Evolutionary conservation across 2,329 filamentous ascomycete genomes (phyloP), one percentile per base, ranked within the genome.

Genomic region (Stemphylium vesicarium): DNA sequence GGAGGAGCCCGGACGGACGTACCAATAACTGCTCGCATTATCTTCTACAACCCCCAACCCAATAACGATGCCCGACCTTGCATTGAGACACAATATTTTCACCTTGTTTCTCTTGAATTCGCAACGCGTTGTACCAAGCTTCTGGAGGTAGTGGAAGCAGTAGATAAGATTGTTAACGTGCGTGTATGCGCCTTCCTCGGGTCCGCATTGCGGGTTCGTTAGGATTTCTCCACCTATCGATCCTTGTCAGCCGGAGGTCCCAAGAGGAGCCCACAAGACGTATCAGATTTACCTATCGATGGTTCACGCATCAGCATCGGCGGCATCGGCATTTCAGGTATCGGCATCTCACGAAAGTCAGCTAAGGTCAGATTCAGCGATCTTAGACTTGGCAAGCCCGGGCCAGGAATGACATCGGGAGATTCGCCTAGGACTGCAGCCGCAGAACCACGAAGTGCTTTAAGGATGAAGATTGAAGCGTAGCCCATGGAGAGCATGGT

Each of bases 121-220:
- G 20, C 60, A 61, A 13, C 11, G 33, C 4, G 38, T 43, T 2
- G 38, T 55, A 8, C 49, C 60, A 2, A 63, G 41, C n/a, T 24
- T 51, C 12, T 26, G 47, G 8, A 61, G 37, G 43, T 61, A 63
- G 16, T 61, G 29, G 40, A 43, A 59, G 49, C 58, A 63, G 11
- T 48, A 41, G n/a, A 63, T 57, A 1, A 50, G 40, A 18, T 53
- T 52, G 10, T 52, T 45, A n/a, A 61, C 60, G 38, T 43, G 18
- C 7, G 54, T 53, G n/a, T 57, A 60, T 12, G 49, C 46, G 11
- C 18, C 18, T n/a, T 60, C 52, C 15, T 44, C 31, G 11, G 54
- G 57, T 11, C 50, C 57, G 22, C 57, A 60, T 13, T 35, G 32
- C 11, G 50, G n/a, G n/a, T 29, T 42, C 24, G 4, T 9, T 9